Evolutionary conservation across 805 yeast species (phyloP), one percentile per base, ranked within the genome.

Genomic region (Lipomyces kockii): DNA sequence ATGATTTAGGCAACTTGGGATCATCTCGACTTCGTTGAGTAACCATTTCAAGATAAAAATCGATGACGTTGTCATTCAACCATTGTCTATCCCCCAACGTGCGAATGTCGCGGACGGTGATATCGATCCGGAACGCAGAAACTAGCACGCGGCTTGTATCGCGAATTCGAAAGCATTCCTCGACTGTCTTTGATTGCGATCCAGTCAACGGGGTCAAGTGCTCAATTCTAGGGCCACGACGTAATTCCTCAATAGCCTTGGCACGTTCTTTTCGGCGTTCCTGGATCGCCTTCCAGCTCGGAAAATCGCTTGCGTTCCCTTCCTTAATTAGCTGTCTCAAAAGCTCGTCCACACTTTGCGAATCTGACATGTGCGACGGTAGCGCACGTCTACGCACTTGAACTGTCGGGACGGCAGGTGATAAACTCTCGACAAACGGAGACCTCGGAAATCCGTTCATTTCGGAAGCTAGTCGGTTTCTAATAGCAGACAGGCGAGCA

Each of bases 51-150:
- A 93, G 81, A 76, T 89, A 94, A 73, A 87, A 89, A 75, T 95
- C 98, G 66, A 95, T 93, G 3, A 95, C 84, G 56, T 88, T 90
- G 78, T 95, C 99, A 76, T 95, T 95, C 37, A 95, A 83, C 99
- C 99, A 95, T 52, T 83, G 79, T 4, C 89, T 82, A 63, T 89
- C 90, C 8, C 83, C 79, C 43, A 95, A 80, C 0, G 97, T 92
- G 57, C 83, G 82, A 64, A 94, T 77, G 76, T 95, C 99, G 43
- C 85, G 79, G 0, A 84, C 84, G 3, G 80, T 79, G 2, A 93
- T 84, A 60, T 90, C 94, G 55, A 93, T 85, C 53, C 79, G 72
- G 63, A 71, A 74, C 8, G 64, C 70, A 14, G 69, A 58, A 9
- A 67, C 62, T 5, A 85, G 73, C 9, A 72, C 69, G 12, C 74